Conservation (phyloP, 2,329 filamentous ascomycete genomes). For the Scleromitrula shiraiana region DNA sequence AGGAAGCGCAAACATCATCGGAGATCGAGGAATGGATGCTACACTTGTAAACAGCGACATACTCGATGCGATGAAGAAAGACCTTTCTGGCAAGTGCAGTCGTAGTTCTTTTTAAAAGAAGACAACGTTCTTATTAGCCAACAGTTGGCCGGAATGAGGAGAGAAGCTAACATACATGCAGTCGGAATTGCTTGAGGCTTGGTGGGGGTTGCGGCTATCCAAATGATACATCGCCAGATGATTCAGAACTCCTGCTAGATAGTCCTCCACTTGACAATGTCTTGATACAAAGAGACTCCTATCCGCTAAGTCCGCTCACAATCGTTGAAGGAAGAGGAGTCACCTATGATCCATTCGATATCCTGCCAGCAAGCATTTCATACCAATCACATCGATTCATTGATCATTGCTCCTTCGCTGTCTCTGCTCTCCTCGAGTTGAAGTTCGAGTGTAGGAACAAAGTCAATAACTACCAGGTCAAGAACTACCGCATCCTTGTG, state of each 20-base stretch:
- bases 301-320: background rate
- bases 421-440: background rate
- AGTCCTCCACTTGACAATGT: background rate
- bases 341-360: constrained; percentile 8
- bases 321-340: background rate
- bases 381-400: background rate
- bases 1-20: constrained; percentile 2
- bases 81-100: constrained; percentile 1
- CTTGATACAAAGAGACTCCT: background rate
- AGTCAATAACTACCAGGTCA: background rate
- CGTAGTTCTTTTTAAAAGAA: background rate
- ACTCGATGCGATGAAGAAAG: constrained; percentile 2
- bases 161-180: background rate
- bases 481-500: constrained; percentile 9
- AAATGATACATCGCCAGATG: background rate
- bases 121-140: too few species aligned
- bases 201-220: constrained; percentile 3
- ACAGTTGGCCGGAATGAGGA: too few species aligned
- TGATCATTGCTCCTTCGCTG: background rate
- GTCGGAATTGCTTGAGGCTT: constrained; percentile 3
- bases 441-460: background rate
- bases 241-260: background rate
- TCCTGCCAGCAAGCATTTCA: constrained; percentile 3
- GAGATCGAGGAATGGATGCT: constrained; percentile 3
- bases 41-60: constrained; percentile 6